These are phyloP conservation scores for Misopates orontium DNA, from an alignment of 257 asterid genomes.

Conservation along the genomic window DNA sequence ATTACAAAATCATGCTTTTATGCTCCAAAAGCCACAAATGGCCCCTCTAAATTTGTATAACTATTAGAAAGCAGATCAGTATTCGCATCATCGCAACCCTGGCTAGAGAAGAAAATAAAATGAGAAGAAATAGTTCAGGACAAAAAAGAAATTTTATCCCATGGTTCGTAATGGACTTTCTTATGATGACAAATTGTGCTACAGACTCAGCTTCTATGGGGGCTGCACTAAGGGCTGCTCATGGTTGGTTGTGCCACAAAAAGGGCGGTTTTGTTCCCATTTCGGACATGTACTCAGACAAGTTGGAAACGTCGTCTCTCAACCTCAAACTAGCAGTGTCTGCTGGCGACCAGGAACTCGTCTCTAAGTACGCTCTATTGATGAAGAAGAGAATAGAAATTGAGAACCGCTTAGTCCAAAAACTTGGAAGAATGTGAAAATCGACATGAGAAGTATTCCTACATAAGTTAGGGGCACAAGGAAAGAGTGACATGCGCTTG, in stretches of 20 bases:
- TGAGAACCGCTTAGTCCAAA: conserved; percentile 66
- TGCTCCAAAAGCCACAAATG: too few species aligned
- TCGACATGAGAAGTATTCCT: neutral
- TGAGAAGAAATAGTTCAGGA: too few species aligned
- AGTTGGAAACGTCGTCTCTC: conserved; percentile 67
- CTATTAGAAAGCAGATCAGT: too few species aligned
- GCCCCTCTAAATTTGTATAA: too few species aligned
- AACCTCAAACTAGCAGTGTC: conserved; percentile 56
- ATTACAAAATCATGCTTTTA: too few species aligned
- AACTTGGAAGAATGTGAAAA: conserved; percentile 55
- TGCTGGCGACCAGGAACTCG: conserved; percentile 54
- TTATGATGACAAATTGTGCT: neutral
- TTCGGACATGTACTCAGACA: conserved; percentile 58
- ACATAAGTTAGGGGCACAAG: neutral
- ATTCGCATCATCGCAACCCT: too few species aligned
- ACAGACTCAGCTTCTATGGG: conserved; percentile 92
- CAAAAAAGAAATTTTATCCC: too few species aligned
- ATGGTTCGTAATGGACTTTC: neutral
- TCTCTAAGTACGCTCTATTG: conserved; percentile 54
- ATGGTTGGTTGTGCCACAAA: conserved; percentile 82
- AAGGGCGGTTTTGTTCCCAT: conserved; percentile 62
- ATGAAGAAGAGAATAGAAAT: conserved; percentile 78
- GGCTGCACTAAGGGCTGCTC: conserved; percentile 93
- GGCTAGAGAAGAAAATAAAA: too few species aligned
- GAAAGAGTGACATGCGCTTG: neutral